A percentile compares a stretch with the other conserved stretches of the same genome.
Evolutionary conservation across 2,329 filamentous ascomycete genomes (phyloP).

Genomic region (Moelleriella libera): DNA sequence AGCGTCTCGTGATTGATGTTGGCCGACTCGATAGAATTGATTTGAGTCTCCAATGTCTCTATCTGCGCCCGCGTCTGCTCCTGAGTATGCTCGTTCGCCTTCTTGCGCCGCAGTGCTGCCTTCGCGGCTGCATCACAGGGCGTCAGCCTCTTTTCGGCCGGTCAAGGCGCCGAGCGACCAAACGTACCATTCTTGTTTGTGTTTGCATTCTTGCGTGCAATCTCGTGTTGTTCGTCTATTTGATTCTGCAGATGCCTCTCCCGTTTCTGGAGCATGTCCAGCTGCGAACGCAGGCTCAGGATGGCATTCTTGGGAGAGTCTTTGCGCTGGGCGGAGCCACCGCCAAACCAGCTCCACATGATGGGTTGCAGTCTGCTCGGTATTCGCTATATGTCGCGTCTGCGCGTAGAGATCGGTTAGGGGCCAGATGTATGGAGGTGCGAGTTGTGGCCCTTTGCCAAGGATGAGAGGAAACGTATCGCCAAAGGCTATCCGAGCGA

Average conservation of each 20-base stretch:
- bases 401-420: not conserved
- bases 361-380: conserved; percentile 9
- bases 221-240: conserved; percentile 81
- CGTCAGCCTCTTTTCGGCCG: conserved; percentile 8
- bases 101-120: conserved; percentile 83
- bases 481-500: not conserved
- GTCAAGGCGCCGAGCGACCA: too few species aligned
- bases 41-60: conserved; percentile 83
- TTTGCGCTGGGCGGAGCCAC: conserved; percentile 70
- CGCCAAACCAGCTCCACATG: conserved; percentile 88
- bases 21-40: conserved; percentile 91
- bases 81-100: conserved; percentile 79
- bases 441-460: not conserved
- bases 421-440: not conserved
- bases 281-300: conserved; percentile 68
- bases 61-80: conserved; percentile 87
- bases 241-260: conserved; percentile 83
- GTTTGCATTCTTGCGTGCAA: conserved; percentile 74
- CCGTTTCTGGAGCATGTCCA: conserved; percentile 96
- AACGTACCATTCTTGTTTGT: conserved; percentile 79
- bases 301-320: conserved; percentile 96
- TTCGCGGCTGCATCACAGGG: conserved; percentile 54
- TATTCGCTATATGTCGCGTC: not conserved
- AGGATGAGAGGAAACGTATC: not conserved
- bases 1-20: conserved; percentile 98